Percentiles rank a stretch among this genome's conserved stretches.
These are phyloP conservation scores for Cladosporium austrohemisphaericum DNA, from an alignment of 2,329 filamentous ascomycete species.

Conservation along the genomic window DNA sequence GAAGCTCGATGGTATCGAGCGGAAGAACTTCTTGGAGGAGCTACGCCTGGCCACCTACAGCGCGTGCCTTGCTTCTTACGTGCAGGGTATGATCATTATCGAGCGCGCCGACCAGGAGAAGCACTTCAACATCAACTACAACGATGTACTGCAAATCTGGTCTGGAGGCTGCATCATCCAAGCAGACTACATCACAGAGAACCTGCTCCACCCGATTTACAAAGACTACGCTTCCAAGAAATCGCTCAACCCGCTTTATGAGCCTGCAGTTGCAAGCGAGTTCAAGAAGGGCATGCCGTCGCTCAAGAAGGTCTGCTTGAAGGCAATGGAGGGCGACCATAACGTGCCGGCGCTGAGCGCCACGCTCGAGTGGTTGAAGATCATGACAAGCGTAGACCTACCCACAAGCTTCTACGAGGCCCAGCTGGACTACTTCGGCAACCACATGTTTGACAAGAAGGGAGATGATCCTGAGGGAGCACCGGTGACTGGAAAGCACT, in stretches of 20 bases:
- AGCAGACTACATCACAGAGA: conserved; percentile 57
- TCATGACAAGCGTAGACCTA: conserved; percentile 55
- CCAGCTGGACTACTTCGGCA: conserved; percentile 67
- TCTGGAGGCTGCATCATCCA: conserved; percentile 69
- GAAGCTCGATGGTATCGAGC: conserved; percentile 31
- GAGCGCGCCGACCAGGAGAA: conserved; percentile 55
- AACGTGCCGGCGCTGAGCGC: conserved; percentile 59
- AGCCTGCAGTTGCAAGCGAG: conserved; percentile 50
- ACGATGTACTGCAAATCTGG: conserved; percentile 59
- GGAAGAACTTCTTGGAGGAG: conserved; percentile 51
- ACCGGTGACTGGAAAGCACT: conserved; percentile 55
- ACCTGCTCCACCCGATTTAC: conserved; percentile 52
- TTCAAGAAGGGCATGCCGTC: conserved; percentile 49
- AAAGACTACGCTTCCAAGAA: conserved; percentile 31
- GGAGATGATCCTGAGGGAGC: conserved; percentile 49
- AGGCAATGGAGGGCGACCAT: conserved; percentile 54
- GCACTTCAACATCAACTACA: conserved; percentile 56
- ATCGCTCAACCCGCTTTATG: conserved; percentile 46
- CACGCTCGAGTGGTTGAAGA: conserved; percentile 65
- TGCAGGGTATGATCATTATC: conserved; percentile 64
- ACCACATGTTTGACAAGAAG: conserved; percentile 61
- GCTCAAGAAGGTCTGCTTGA: conserved; percentile 55
- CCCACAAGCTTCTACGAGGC: conserved; percentile 69
- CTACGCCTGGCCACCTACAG: conserved; percentile 60
- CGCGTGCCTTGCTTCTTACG: conserved; percentile 59